Evolutionary conservation across 768 basidiomycete genomes (phyloP), one percentile per base, ranked within the genome.

Genomic region (Postia placenta): DNA sequence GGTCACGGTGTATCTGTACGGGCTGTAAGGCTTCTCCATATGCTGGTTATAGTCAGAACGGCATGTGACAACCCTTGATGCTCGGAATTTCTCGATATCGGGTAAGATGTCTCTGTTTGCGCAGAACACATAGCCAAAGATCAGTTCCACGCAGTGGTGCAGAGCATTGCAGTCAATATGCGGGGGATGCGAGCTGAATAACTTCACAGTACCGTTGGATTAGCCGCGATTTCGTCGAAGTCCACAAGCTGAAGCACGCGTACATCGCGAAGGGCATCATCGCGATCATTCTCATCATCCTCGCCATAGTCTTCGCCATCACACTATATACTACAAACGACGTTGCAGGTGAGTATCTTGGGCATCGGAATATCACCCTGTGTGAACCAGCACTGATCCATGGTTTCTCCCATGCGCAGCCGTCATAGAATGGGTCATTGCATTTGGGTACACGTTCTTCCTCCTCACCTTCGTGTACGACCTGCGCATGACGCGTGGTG

Each of bases 371-470:
- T 19, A 17, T 3, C 36, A 11, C 37, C 22, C 15, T 2, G 15
- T 47, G 45, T 19, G 45, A 19, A 14, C 22, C 30, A 26, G 1
- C 12, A 12, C 45, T n/a, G 20, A 5, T 27, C 14, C n/a, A 15
- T 12, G 22, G 11, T 23, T 35, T 38, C 11, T 22, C 19, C 33
- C 20, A 9, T 17, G 41, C 44, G 5, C 48, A 80, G 85, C 74
- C n/a, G 64, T 88, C 47, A 57, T 90, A 5, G 88, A 91, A 63
- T 91, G 87, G 87, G 59, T 64, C 0, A 85, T 91, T 42, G 74
- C 76, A 3, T 81, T 89, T 47, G 79, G 84, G 6, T 88, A 81
- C 63, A 82, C 82, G 4, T 74, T 86, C 55, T 90, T 85, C 63
- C 67, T 88, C 35, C 68, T 87, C 50, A 83, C 85, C 0, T 90